Evolutionary conservation across 441 rosid species (phyloP).

Genomic region (Capsella rubella): DNA sequence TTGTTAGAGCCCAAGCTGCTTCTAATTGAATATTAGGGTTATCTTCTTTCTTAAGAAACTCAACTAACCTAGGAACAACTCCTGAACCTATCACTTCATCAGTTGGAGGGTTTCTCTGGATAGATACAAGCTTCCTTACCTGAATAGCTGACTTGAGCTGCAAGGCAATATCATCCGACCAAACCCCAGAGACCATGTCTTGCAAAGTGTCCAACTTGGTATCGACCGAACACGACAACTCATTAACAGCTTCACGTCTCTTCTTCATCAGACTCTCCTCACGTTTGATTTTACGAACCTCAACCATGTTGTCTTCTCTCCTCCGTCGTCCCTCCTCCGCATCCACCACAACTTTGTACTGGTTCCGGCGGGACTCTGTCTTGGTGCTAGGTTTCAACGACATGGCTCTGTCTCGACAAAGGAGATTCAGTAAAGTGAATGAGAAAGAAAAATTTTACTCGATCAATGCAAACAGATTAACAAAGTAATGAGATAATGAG

Average conservation of each 20-base stretch:
- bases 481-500: background rate
- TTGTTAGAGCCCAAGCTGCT: conserved; percentile 86
- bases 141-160: conserved; percentile 80
- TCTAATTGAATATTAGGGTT: conserved; percentile 85
- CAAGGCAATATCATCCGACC: conserved; percentile 60
- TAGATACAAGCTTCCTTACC: conserved; percentile 74
- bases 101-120: conserved; percentile 80
- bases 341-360: conserved; percentile 85
- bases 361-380: conserved; percentile 74
- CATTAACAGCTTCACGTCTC: background rate
- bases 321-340: conserved; percentile 92
- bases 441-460: background rate
- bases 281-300: conserved; percentile 82
- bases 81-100: conserved; percentile 83
- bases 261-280: conserved; percentile 78
- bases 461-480: conserved; percentile 11
- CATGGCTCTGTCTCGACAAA: conserved; percentile 48
- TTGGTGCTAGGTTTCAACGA: conserved; percentile 58
- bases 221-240: background rate
- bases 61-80: conserved; percentile 85
- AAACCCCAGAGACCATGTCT: conserved; percentile 68
- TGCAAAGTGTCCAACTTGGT: conserved; percentile 73
- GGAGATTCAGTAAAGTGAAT: background rate
- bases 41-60: conserved; percentile 77
- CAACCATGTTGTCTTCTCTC: conserved; percentile 87